Evolutionary conservation across 2,329 filamentous ascomycete genomes (phyloP).

Genomic region (Phaeosphaeria sp.): DNA sequence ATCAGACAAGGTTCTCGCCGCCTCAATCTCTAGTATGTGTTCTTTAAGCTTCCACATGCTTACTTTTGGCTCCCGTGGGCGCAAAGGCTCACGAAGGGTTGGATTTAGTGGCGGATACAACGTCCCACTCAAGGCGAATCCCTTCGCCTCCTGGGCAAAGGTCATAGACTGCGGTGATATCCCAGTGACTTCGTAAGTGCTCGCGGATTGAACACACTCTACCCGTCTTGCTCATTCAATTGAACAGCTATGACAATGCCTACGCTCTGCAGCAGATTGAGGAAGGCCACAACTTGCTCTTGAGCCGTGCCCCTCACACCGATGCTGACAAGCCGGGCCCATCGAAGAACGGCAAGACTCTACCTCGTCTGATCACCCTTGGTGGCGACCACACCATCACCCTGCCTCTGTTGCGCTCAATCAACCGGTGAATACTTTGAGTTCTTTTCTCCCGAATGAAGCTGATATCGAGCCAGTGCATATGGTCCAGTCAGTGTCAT

Average conservation of each 20-base stretch:
- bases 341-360: constrained; percentile 74
- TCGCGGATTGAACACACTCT: background rate
- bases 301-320: constrained; percentile 74
- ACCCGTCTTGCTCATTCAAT: background rate
- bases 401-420: constrained; percentile 62
- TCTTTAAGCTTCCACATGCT: constrained; percentile 49
- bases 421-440: constrained; percentile 53
- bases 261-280: constrained; percentile 86
- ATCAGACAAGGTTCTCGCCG: constrained; percentile 86
- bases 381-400: constrained; percentile 69
- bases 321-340: constrained; percentile 71
- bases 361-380: constrained; percentile 82
- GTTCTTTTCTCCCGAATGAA: background rate
- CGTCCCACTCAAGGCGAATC: constrained; percentile 79
- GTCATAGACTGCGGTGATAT: constrained; percentile 86
- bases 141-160: constrained; percentile 81
- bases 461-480: constrained; percentile 45
- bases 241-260: constrained; percentile 75
- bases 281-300: constrained; percentile 78
- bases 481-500: constrained; percentile 73
- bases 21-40: constrained; percentile 82
- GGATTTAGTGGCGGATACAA: constrained; percentile 82
- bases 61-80: constrained; percentile 38
- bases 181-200: constrained; percentile 77
- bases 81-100: constrained; percentile 58